Evolutionary conservation across 371 early-diverging fungal genomes (phyloP), one percentile per base, ranked within the genome.

Genomic region (Smittium culicis): DNA sequence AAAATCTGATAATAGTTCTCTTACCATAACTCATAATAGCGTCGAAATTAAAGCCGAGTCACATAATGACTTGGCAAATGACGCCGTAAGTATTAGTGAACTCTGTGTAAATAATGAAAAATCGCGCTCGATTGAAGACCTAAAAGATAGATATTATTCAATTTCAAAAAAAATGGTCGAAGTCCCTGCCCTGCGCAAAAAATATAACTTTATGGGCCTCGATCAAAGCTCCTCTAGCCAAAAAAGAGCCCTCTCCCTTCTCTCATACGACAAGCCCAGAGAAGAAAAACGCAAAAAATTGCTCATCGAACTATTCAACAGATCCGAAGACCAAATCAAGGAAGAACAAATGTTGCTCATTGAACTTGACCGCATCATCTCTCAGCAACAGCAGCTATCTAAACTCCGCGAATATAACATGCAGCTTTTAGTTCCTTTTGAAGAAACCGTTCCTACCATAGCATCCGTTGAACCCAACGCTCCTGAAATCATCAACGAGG

Each of bases 221-320:
- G 63, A 62, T 62, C 24, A 29, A 33, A 62, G n/a, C 33, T 32
- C 34, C 8, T 28, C 28, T 11, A 34, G 32, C n/a, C 63, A 62
- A 33, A 62, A 31, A 33, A 29, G 31, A 34, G 63, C 63, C 24
- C 33, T 62, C 24, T 17, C 29, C 29, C 31, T 62, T n/a, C 29
- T 34, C 11, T 24, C 33, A 31, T 62, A 28, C 66, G 69, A 66
- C 24, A 66, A 66, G 25, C 30, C 55, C 17, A 79, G 80, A 55
- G 94, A 94, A 74, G 71, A 82, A 14, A 88, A 90, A 69, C 77
- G 95, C 30, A 94, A 94, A 73, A 79, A 83, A 69, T 84, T 88
- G 24, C 79, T 94, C 8, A 82, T 80, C 28, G 74, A 77, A 17
- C 73, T 95, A 45, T 87, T 85, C 67, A 77, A 71, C 27, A 83